phyloP scores from a whole-genome alignment of 257 asterid genomes.

The Nicotiana sylvestris region DNA sequence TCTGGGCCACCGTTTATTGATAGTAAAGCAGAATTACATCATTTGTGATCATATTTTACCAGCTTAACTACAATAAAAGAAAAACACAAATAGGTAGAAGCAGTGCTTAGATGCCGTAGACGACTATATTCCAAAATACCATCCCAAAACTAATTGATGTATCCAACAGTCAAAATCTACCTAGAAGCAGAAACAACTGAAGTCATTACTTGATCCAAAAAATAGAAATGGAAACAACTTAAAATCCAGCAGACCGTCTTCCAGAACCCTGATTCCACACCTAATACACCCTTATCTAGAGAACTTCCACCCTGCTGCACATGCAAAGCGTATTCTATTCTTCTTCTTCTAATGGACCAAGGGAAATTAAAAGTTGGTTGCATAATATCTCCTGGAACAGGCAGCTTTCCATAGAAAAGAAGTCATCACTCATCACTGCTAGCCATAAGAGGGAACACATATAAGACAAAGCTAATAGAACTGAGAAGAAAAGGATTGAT shows the following conservation, averaged over 20 bases:
- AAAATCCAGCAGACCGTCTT: background rate
- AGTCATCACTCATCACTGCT: background rate
- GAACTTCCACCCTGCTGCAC: background rate
- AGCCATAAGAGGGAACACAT: background rate
- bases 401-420: background rate
- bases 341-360: background rate
- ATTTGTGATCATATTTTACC: background rate
- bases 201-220: too few relatives aligned
- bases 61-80: background rate
- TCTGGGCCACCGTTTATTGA: background rate
- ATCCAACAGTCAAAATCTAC: background rate
- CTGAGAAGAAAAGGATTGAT: background rate
- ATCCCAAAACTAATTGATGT: constrained; percentile 3
- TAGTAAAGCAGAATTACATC: background rate
- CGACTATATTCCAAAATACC: background rate
- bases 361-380: background rate
- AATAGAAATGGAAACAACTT: background rate
- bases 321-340: background rate
- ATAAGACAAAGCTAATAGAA: background rate
- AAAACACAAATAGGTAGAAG: background rate
- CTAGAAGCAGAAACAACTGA: background rate
- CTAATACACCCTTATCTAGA: background rate
- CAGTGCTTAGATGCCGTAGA: background rate
- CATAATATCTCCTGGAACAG: background rate
- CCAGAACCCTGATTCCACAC: background rate